These are phyloP conservation scores for Mucor irregularis DNA, from an alignment of 371 early-diverging fungal species.

Conservation along the genomic window DNA sequence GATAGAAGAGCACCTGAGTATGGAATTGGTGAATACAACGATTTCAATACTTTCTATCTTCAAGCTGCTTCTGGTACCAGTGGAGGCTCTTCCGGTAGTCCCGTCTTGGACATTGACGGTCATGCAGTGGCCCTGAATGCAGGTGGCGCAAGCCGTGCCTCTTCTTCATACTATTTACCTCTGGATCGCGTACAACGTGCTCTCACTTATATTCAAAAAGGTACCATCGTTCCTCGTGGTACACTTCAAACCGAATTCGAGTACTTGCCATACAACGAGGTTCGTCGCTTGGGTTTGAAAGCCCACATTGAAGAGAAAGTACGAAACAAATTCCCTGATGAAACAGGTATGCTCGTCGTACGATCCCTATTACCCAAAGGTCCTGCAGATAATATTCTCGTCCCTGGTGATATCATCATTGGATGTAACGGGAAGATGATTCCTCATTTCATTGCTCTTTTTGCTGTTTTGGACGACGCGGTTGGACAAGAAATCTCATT, in stretches of 20 bases:
- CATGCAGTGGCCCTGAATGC: conserved; percentile 73
- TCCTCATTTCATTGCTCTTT: conserved; percentile 73
- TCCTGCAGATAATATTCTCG: conserved; percentile 64
- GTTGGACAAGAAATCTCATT: conserved; percentile 64
- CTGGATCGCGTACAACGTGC: conserved; percentile 35
- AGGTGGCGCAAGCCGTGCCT: conserved; percentile 62
- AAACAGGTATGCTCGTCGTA: conserved; percentile 73
- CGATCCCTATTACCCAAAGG: conserved; percentile 72
- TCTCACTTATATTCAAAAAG: conserved; percentile 58
- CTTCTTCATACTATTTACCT: conserved; percentile 67
- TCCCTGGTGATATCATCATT: conserved; percentile 78
- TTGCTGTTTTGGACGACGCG: conserved; percentile 63
- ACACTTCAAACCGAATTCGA: conserved; percentile 77
- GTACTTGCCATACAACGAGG: conserved; percentile 67
- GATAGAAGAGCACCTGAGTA: conserved; percentile 58
- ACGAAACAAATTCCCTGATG: conserved; percentile 59
- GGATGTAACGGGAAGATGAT: conserved; percentile 62
- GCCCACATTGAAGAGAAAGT: conserved; percentile 62
- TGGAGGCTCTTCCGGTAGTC: conserved; percentile 69
- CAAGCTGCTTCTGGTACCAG: conserved; percentile 73
- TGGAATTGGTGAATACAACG: conserved; percentile 65
- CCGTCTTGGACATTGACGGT: conserved; percentile 70
- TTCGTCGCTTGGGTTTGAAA: conserved; percentile 62
- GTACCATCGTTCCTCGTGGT: conserved; percentile 70
- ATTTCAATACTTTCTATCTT: conserved; percentile 71